Evolutionary conservation across 2,329 filamentous ascomycete genomes (phyloP).

Genomic region (Eurotiales sp.): DNA sequence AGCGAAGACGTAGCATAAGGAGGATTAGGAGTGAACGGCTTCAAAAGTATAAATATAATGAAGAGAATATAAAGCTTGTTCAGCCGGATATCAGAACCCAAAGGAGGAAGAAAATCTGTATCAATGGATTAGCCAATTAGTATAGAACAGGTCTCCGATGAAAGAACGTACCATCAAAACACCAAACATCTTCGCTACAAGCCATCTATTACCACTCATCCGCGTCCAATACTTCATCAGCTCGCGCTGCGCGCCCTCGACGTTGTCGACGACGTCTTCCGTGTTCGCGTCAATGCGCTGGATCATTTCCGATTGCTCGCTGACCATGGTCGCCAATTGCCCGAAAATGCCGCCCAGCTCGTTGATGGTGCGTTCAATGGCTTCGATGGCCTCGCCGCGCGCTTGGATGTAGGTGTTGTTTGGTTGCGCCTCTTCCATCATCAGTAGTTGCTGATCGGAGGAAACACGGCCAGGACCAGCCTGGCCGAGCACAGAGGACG

Average conservation of each 20-base stretch:
- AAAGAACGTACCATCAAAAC: conserved; percentile 76
- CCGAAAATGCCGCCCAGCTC: conserved; percentile 92
- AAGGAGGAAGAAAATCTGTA: conserved; percentile 46
- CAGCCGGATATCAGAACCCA: conserved; percentile 61
- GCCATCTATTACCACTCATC: conserved; percentile 91
- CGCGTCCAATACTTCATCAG: conserved; percentile 95
- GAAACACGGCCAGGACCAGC: conserved; percentile 43
- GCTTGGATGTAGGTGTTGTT: conserved; percentile 89
- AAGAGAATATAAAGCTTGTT: not conserved
- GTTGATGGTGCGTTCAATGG: conserved; percentile 90
- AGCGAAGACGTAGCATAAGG: too few species aligned
- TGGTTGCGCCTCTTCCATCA: conserved; percentile 89
- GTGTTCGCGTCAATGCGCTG: conserved; percentile 96
- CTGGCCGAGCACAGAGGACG: conserved; percentile 45
- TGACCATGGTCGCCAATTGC: conserved; percentile 93
- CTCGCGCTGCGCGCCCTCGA: conserved; percentile 93
- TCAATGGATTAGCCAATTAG: not conserved
- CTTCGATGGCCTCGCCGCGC: conserved; percentile 90
- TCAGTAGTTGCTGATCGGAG: conserved; percentile 80
- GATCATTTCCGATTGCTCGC: conserved; percentile 96
- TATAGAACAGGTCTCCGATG: too few species aligned
- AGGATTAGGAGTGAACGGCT: not conserved
- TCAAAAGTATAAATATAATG: too few species aligned
- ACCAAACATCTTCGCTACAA: conserved; percentile 77
- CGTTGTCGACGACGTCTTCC: conserved; percentile 96